Conservation (phyloP, 176 grass and related monocot genomes). For the Sorghum bicolor region DNA sequence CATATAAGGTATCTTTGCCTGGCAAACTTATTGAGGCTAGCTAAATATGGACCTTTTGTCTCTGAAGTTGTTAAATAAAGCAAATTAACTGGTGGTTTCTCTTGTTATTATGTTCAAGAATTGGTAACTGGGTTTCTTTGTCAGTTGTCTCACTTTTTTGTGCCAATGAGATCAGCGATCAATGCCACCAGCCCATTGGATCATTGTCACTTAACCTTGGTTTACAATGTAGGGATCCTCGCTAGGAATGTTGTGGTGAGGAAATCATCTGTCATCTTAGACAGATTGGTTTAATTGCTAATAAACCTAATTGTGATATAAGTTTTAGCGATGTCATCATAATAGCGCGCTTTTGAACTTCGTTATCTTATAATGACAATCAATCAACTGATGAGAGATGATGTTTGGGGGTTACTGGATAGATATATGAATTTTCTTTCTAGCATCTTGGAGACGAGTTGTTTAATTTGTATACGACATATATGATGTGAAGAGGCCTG, state of each 20-base stretch:
- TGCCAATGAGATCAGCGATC: neutral
- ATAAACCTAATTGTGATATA: no score
- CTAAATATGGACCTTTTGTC: neutral
- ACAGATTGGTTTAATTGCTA: no score
- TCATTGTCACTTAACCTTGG: neutral
- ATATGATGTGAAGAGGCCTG: no score
- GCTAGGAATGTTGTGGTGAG: no score
- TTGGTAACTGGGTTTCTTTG: neutral
- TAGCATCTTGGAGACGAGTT: no score
- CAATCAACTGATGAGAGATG: no score
- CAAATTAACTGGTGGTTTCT: constrained; percentile 20
- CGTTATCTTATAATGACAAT: no score
- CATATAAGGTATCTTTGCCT: constrained; percentile 22
- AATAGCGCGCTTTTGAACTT: no score
- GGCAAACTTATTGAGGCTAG: constrained; percentile 34
- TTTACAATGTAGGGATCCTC: neutral
- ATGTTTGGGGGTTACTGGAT: no score
- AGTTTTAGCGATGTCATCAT: no score
- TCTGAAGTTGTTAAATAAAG: constrained; percentile 46
- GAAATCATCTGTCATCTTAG: neutral
- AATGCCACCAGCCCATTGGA: neutral
- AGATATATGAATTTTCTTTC: no score
- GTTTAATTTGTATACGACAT: no score
- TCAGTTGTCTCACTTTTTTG: neutral
- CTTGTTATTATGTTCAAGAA: neutral